Base-by-base conservation (phyloP, 176 grass and related monocot genomes). In the Poa pratensis region DNA sequence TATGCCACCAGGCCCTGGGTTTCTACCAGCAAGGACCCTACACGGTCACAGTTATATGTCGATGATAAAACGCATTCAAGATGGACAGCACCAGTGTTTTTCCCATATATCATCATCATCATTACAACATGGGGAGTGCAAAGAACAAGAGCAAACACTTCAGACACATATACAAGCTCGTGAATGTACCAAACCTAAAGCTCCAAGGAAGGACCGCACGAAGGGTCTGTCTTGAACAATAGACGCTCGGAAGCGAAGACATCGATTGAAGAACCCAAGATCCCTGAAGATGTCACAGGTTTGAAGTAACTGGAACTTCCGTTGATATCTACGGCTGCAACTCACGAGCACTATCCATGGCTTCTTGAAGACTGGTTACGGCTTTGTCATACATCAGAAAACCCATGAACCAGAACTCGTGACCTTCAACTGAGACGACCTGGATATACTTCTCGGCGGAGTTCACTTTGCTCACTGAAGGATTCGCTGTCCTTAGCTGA, bases 341-440 rank as follows among this genome's bases (percentile, higher is more conserved):
- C 70, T 89, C 86, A 32, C 89, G 89, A 65, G 87, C 87, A 84
- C 65, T 84, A 40, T 68, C 67, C 78, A 97, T 4, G 81, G 91
- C 89, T 83, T 97, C 94, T 90, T 94, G 91, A 58, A 94, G 91
- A 82, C 89, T 90, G 22, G 88, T 80, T 22, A 88, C 85, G 8
- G 94, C 91, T 50, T 82, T 86, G 58, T 97, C 89, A 5, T 94
- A 97, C 84, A 88, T 87, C 45, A 92, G 89, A 90, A 97, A 97
- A 75, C 91, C 89, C 91, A 97, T 94, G 80, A 97, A 94, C 94
- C 94, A 97, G 76, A 97, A 97, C 71, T 97, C 94, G 5, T 97
- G 91, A 3, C 92, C 88, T 69, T 97, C 94, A 32, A 94, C 83
- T 9, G 94, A 97, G 64, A 97, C 88, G 13, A 97, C 75, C 79